These are phyloP conservation scores for Lentinula sp. DNA, from an alignment of 768 basidiomycete species.

Conservation along the genomic window DNA sequence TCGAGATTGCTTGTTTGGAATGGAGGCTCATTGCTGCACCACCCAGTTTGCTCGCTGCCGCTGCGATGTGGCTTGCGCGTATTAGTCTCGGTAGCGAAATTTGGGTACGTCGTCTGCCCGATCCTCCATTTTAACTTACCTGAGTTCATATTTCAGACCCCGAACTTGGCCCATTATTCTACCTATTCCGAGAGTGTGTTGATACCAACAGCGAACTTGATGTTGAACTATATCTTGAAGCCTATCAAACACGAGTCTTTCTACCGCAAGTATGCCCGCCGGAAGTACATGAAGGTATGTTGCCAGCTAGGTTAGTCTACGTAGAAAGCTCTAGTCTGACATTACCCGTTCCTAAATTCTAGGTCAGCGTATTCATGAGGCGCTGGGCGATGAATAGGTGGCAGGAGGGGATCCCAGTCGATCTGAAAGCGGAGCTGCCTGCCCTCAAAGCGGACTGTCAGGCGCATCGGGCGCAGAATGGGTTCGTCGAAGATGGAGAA, in stretches of 20 bases:
- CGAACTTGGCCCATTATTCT: slow-evolving; percentile 84
- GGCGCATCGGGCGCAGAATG: slow-evolving; percentile 19
- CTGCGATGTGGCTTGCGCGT: slow-evolving; percentile 82
- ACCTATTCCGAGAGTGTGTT: slow-evolving; percentile 78
- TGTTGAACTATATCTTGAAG: slow-evolving; percentile 83
- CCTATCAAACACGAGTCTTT: slow-evolving; percentile 70
- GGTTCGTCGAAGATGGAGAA: slow-evolving; percentile 10
- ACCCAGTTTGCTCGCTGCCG: slow-evolving; percentile 78
- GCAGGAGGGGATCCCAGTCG: slow-evolving; percentile 55
- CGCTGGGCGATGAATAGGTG: slow-evolving; percentile 82
- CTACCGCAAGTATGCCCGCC: slow-evolving; percentile 84
- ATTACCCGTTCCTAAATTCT: neutral
- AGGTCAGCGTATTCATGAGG: slow-evolving; percentile 81
- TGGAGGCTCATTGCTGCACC: slow-evolving; percentile 67
- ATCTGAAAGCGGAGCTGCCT: slow-evolving; percentile 53
- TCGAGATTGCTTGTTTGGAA: slow-evolving; percentile 83
- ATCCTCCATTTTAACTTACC: slow-evolving; percentile 5
- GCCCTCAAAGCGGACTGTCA: slow-evolving; percentile 53
- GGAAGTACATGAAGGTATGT: slow-evolving; percentile 76
- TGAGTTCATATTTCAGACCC: slow-evolving; percentile 39
- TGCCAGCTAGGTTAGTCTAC: neutral
- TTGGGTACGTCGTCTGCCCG: slow-evolving; percentile 55
- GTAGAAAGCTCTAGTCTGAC: neutral
- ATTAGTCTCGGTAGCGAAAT: slow-evolving; percentile 70
- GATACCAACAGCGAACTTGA: slow-evolving; percentile 75